phyloP scores from a whole-genome alignment of 148 eudicot genomes.

The Salicornia ramosissima region DNA sequence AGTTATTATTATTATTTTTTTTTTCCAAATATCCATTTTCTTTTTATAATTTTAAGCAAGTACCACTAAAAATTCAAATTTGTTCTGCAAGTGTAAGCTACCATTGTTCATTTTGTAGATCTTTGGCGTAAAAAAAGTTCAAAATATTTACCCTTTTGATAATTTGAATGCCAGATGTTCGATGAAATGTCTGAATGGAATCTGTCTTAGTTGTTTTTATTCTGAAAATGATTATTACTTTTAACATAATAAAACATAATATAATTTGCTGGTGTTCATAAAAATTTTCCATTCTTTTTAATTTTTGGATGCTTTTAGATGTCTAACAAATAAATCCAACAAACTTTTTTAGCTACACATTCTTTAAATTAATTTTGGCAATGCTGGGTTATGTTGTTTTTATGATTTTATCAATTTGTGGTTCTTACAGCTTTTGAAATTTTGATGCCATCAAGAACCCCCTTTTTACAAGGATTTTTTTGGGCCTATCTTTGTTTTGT shows the following conservation, averaged over 20 bases:
- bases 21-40: not conserved
- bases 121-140: conserved; percentile 9
- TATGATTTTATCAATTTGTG: conserved; percentile 6
- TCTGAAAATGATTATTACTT: conserved; percentile 3
- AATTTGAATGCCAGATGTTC: conserved; percentile 25
- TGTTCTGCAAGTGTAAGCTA: not conserved
- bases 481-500: not conserved
- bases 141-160: conserved; percentile 6
- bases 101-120: conserved; percentile 9
- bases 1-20: no score
- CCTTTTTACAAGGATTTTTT: no score
- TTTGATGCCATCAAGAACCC: not conserved
- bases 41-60: not conserved
- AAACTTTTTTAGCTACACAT: not conserved
- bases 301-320: not conserved
- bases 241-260: no score
- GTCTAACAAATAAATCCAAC: not conserved
- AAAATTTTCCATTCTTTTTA: conserved; percentile 6
- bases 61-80: not conserved
- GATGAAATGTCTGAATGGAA: conserved; percentile 21
- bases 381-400: conserved; percentile 1
- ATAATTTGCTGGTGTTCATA: not conserved
- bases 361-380: not conserved
- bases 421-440: not conserved
- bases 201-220: not conserved